phyloP scores from a whole-genome alignment of 768 basidiomycete genomes.

The Tulasnella sp. region DNA sequence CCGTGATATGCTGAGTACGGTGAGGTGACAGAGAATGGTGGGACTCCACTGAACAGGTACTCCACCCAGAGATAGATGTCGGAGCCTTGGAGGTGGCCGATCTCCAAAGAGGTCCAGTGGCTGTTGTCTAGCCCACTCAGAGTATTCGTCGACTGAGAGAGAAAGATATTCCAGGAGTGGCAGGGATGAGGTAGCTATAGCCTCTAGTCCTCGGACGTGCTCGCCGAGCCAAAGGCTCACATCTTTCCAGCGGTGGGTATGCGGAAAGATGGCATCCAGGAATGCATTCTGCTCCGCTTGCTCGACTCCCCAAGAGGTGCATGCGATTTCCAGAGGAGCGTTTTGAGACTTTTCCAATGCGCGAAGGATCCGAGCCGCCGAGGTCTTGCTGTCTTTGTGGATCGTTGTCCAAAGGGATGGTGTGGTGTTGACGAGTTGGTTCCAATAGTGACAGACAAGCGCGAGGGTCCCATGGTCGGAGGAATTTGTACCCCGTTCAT shows the following conservation, averaged over 20 bases:
- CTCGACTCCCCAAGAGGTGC: no score
- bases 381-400: no score
- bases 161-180: neutral
- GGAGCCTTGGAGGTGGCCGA: neutral
- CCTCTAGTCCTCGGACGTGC: neutral
- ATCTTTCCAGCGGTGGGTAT: neutral
- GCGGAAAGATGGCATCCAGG: neutral
- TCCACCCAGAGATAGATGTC: neutral
- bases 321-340: no score
- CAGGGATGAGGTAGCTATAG: neutral
- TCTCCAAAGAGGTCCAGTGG: neutral
- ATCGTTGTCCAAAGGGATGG: no score
- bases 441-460: no score
- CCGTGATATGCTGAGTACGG: neutral
- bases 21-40: neutral
- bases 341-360: no score
- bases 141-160: neutral
- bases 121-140: neutral
- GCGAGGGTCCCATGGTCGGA: no score
- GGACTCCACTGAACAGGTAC: neutral
- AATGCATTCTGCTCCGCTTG: neutral
- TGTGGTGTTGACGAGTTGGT: no score
- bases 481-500: no score
- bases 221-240: neutral
- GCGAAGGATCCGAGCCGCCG: no score